Evolutionary conservation across 2,329 filamentous ascomycete species (phyloP), one percentile per base, ranked within the genome.

Genomic region (Trichoderma oligosporum): DNA sequence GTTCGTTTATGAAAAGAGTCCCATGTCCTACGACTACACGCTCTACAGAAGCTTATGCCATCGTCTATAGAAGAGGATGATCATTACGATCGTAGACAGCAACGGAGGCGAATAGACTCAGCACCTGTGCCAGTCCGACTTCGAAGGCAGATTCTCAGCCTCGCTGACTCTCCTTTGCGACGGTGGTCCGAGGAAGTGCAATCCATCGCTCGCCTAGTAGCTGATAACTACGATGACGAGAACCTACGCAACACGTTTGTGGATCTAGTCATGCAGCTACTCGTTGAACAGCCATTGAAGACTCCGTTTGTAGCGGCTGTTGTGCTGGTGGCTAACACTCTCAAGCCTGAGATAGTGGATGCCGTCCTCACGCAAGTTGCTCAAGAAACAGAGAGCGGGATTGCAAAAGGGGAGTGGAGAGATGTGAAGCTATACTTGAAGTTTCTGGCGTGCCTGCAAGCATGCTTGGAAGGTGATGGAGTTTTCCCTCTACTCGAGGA

Each of bases 281-380:
- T 88, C 41, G 71, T 90, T 33, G 94, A 99, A 75, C 94, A 99
- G 74, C 94, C 94, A 1, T 87, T 99, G 72, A 97, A 97, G 78
- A 95, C 91, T n/a, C 93, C 94, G 0, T 97, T 97, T 70, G 82
- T 96, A 35, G 91, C 92, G 8, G 90, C 89, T 18, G 86, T 93
- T 12, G 82, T 95, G 41, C 80, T 96, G 58, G 82, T 91, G 57
- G 82, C 86, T 63, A 97, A 97, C 74, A 82, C 83, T 24, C 75
- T 88, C 65, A 91, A 90, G 68, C 79, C 87, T 4, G 88, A 94
- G 63, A 79, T 96, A 33, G 83, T 87, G 29, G 79, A 80, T 35
- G 83, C 91, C 62, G 77, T 96, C 18, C 77, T 97, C 63, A 78
- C 75, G 51, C 83, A 82, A 63, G 77, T 86, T 41, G 80, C 81